A percentile compares a stretch with the other conserved stretches of the same genome.
phyloP scores from a whole-genome alignment of 169 alveolate species.

The Pseudocohnilembus persalinus region DNA sequence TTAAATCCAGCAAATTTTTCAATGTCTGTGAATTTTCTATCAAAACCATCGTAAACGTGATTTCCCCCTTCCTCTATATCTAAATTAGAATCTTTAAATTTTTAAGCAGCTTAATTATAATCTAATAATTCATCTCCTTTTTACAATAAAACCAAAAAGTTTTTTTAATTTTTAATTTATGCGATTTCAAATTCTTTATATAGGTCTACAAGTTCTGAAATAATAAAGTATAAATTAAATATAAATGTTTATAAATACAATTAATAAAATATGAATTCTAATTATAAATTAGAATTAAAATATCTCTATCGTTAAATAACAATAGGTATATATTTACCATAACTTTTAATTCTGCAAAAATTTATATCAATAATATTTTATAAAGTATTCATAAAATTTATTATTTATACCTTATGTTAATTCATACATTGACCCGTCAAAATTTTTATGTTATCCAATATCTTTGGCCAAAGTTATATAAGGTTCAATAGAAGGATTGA shows the following conservation, averaged over 20 bases:
- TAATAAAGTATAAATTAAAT: neutral
- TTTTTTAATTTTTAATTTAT: conserved; percentile 4
- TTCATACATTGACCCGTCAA: conserved; percentile 4
- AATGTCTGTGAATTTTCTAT: neutral
- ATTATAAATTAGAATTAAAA: too few relatives aligned
- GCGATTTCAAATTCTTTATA: conserved; percentile 9
- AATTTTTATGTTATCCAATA: conserved; percentile 10
- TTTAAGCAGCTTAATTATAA: conserved; percentile 1
- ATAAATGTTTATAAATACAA: too few relatives aligned
- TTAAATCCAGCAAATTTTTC: too few relatives aligned
- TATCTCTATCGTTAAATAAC: too few relatives aligned
- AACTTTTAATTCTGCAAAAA: too few relatives aligned
- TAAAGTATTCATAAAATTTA: too few relatives aligned
- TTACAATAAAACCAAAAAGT: neutral
- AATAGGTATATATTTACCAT: too few relatives aligned
- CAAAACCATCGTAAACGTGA: conserved; percentile 15
- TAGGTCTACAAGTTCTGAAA: neutral
- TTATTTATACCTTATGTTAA: conserved; percentile 3
- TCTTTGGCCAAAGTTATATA: conserved; percentile 3
- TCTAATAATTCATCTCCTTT: conserved; percentile 18
- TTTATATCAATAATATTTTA: too few relatives aligned
- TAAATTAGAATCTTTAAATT: neutral
- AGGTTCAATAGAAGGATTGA: conserved; percentile 24
- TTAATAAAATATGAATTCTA: too few relatives aligned
- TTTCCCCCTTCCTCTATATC: conserved; percentile 21